Conservation (phyloP, 352 stramenopile genomes). For the Phytophthora brassicae region DNA sequence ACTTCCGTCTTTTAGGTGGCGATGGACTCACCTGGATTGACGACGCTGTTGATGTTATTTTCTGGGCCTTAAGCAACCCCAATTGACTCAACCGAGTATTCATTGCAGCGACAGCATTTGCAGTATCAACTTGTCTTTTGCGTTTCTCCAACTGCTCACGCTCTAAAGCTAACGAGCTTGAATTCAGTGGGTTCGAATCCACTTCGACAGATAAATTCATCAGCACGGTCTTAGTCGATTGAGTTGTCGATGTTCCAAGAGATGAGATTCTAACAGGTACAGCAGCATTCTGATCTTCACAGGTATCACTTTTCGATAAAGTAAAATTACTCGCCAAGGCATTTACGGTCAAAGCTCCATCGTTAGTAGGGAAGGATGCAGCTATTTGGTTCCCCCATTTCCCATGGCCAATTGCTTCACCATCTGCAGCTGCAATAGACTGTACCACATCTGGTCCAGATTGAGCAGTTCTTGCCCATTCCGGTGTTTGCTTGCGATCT, state of each 20-base stretch:
- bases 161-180: slow-evolving; percentile 58
- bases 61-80: slow-evolving; percentile 40
- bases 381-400: slow-evolving; percentile 25
- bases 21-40: background rate
- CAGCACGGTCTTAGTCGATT: slow-evolving; percentile 29
- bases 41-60: slow-evolving; percentile 3
- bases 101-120: slow-evolving; percentile 75
- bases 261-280: background rate
- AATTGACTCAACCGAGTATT: slow-evolving; percentile 67
- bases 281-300: background rate
- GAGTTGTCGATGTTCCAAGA: background rate
- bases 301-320: background rate
- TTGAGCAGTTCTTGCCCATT: slow-evolving; percentile 51
- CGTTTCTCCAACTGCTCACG: slow-evolving; percentile 71
- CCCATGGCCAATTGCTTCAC: slow-evolving; percentile 4
- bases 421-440: background rate
- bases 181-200: slow-evolving; percentile 8
- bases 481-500: slow-evolving; percentile 59
- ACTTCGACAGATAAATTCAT: slow-evolving; percentile 35
- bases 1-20: slow-evolving; percentile 2
- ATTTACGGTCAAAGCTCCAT: background rate
- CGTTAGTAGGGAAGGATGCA: background rate
- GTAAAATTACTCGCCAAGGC: background rate
- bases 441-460: slow-evolving; percentile 9
- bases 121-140: slow-evolving; percentile 73